Percentiles rank a stretch among this genome's conserved stretches.
Conservation (phyloP, 208 protist species). For the Trypanosoma mega region DNA sequence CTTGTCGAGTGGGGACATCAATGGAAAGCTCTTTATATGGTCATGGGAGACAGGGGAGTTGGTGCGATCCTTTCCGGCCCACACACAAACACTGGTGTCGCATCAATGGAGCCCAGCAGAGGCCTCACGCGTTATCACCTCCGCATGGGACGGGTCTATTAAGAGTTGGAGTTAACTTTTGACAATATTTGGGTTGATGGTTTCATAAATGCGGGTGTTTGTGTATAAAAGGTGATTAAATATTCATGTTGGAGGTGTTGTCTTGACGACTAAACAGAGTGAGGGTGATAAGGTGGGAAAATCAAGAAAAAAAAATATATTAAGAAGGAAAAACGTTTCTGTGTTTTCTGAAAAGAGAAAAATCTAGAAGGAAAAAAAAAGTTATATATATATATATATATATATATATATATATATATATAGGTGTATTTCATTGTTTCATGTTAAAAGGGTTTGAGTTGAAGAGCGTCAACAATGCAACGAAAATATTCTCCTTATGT, state of each 20-base stretch:
- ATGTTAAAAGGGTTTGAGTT: background rate
- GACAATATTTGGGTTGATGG: background rate
- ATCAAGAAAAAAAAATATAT: background rate
- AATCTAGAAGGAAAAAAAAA: too few relatives aligned
- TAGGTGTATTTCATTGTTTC: background rate
- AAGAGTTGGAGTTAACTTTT: slow-evolving; percentile 82
- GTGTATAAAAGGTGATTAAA: too few relatives aligned
- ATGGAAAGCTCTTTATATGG: slow-evolving; percentile 94
- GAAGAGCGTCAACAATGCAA: too few relatives aligned
- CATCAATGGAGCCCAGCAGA: slow-evolving; percentile 95
- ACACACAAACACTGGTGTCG: slow-evolving; percentile 86
- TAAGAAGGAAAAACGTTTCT: too few relatives aligned
- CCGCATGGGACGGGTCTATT: slow-evolving; percentile 93
- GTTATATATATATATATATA: slow-evolving; percentile 19
- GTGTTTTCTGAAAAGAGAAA: too few relatives aligned
- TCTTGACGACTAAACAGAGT: background rate
- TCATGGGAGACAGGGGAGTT: slow-evolving; percentile 89
- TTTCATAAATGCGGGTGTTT: too few relatives aligned
- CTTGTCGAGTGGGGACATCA: slow-evolving; percentile 89
- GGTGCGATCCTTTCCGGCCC: slow-evolving; percentile 80
- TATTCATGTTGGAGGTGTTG: too few relatives aligned
- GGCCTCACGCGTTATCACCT: slow-evolving; percentile 86
- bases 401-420: slow-evolving; percentile 5
- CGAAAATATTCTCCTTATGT: too few relatives aligned
- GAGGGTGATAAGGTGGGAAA: background rate